Conservation (phyloP, 805 yeast genomes). For the Ogataea kodamae region DNA sequence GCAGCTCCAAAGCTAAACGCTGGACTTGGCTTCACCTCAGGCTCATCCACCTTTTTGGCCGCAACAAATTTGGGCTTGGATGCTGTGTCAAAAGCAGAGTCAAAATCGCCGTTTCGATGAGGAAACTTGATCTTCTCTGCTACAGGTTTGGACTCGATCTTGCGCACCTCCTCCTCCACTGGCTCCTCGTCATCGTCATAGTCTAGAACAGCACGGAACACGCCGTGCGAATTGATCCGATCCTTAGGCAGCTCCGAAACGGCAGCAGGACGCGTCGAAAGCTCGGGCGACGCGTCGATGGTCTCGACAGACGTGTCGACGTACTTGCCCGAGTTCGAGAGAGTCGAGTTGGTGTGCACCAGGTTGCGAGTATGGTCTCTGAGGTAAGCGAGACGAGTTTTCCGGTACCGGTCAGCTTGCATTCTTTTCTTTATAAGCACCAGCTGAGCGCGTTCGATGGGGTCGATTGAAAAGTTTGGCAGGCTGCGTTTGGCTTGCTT, state of each 20-base stretch:
- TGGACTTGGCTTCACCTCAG: conserved; percentile 6
- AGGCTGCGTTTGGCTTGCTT: conserved; percentile 1
- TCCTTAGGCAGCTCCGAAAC: conserved; percentile 17
- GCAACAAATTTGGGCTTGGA: conserved; percentile 15
- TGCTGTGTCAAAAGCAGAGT: conserved; percentile 18
- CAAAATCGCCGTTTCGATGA: conserved; percentile 13
- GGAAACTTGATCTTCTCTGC: conserved; percentile 25
- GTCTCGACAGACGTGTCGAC: conserved; percentile 26
- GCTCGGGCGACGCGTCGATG: conserved; percentile 11
- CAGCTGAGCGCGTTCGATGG: conserved; percentile 32
- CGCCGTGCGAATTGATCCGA: conserved; percentile 26
- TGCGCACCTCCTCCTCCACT: conserved; percentile 4
- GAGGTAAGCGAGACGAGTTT: conserved; percentile 43
- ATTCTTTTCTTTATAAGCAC: conserved; percentile 32
- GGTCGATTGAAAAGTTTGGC: conserved; percentile 25
- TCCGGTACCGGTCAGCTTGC: conserved; percentile 46
- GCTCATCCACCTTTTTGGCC: conserved; percentile 4
- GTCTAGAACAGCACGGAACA: conserved; percentile 19
- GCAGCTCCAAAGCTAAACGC: conserved; percentile 3
- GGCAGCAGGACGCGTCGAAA: conserved; percentile 2
- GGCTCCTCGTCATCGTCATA: conserved; percentile 18
- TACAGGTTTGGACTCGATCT: conserved; percentile 13
- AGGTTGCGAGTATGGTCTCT: conserved; percentile 32
- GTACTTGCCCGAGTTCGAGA: conserved; percentile 17
- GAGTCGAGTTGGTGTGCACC: conserved; percentile 13